Percentiles rank a stretch among this genome's conserved stretches.
Conservation (phyloP, 306 rosid species). For the Myrica gale region DNA sequence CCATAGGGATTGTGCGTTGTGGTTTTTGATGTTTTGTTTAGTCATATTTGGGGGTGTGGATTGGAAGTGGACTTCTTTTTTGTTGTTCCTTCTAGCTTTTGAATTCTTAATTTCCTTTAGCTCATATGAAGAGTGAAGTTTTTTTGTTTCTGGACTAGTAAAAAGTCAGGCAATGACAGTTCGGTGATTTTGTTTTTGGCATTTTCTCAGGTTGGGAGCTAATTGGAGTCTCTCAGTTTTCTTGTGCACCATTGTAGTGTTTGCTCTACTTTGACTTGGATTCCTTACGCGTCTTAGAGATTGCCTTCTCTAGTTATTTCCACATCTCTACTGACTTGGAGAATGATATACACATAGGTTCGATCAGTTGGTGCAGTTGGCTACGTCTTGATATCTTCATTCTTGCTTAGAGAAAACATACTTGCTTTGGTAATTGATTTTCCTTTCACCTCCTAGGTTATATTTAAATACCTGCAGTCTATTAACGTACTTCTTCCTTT, state of each 20-base stretch:
- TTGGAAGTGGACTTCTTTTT: background rate
- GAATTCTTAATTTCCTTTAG: background rate
- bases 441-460: slow-evolving; percentile 4
- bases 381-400: slow-evolving; percentile 75
- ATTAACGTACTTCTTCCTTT: background rate
- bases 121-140: background rate
- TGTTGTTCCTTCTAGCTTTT: background rate
- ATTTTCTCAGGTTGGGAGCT: slow-evolving; percentile 65
- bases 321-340: background rate
- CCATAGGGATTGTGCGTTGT: background rate
- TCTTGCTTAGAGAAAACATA: slow-evolving; percentile 90
- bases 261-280: slow-evolving; percentile 35
- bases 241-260: slow-evolving; percentile 79
- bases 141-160: background rate
- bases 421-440: slow-evolving; percentile 68
- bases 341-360: slow-evolving; percentile 47
- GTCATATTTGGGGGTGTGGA: background rate
- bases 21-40: background rate
- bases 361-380: slow-evolving; percentile 84
- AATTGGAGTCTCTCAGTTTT: slow-evolving; percentile 80
- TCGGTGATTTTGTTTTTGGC: slow-evolving; percentile 22
- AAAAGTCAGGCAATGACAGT: slow-evolving; percentile 11
- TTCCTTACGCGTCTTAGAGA: slow-evolving; percentile 15
- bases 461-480: slow-evolving; percentile 3
- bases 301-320: slow-evolving; percentile 10